Evolutionary conservation across 805 yeast species (phyloP).

Genomic region (Saccharomycopsis sp.): DNA sequence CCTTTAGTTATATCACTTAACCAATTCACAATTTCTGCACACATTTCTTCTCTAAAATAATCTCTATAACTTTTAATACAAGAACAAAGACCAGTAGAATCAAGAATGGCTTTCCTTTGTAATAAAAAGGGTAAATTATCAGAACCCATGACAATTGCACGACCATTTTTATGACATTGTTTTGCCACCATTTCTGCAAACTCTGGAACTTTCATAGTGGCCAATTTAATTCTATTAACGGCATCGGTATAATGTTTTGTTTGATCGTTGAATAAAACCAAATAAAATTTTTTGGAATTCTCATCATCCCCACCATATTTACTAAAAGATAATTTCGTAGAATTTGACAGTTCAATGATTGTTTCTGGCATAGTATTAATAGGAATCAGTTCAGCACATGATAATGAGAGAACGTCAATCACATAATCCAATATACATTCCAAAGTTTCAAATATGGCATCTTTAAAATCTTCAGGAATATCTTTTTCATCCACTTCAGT

Average conservation of each 20-base stretch:
- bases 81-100: slow-evolving; percentile 52
- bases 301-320: slow-evolving; percentile 36
- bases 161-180: slow-evolving; percentile 51
- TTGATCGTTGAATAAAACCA: slow-evolving; percentile 71
- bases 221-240: slow-evolving; percentile 47
- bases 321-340: slow-evolving; percentile 30
- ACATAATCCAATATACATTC: slow-evolving; percentile 45
- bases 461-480: slow-evolving; percentile 35
- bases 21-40: slow-evolving; percentile 63
- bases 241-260: slow-evolving; percentile 68
- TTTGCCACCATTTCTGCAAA: slow-evolving; percentile 68
- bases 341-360: slow-evolving; percentile 23
- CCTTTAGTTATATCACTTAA: slow-evolving; percentile 46
- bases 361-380: slow-evolving; percentile 20
- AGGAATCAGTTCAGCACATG: slow-evolving; percentile 29
- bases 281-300: slow-evolving; percentile 39
- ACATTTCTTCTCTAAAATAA: slow-evolving; percentile 70
- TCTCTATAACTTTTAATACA: slow-evolving; percentile 61
- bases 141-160: slow-evolving; percentile 58
- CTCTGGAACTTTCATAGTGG: slow-evolving; percentile 51
- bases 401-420: slow-evolving; percentile 46
- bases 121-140: slow-evolving; percentile 37
- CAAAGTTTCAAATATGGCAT: slow-evolving; percentile 31
- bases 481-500: slow-evolving; percentile 23
- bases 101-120: slow-evolving; percentile 44